Evolutionary conservation across 495 filamentous ascomycete species (phyloP), one percentile per base, ranked within the genome.

Genomic region (Xylaria palmicola): DNA sequence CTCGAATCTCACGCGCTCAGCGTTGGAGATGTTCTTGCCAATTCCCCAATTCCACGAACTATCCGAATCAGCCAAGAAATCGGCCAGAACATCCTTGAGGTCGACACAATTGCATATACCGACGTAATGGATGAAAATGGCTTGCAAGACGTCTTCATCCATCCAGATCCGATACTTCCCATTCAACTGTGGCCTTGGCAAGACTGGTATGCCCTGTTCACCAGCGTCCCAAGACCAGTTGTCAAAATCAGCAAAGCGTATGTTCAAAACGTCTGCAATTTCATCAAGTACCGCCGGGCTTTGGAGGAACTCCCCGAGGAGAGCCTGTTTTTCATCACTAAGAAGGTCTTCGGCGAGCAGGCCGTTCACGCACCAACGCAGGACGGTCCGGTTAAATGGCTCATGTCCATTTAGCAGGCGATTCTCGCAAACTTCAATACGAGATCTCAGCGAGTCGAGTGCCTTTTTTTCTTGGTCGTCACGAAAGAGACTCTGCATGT

Each of bases 121-220:
- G 27, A 90, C 79, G 55, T 84, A 86, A 51, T 90, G 84, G 29
- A 89, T 74, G 59, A 89, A 80, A 13, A 90, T 79, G 19, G 82
- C 80, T 52, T 89, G 85, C 9, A 89, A 71, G 30, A 90, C 75
- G 59, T 90, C 88, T 61, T 88, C 86, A 59, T 90, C 86, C 81
- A 87, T 85, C 72, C 79, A 85, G 15, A 90, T 78, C 0, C 83
- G 80, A 60, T 88, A 89, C 63, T 87, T 87, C 0, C 87, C 86
- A 63, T 88, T 90, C 43, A 90, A 69, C 34, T 88, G 84, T 6
- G 80, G 81, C 15, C 86, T 81, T 68, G 84, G 83, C 59, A 86
- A 80, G 0, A 90, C 68, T 0, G 78, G 78, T n/a, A 90, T 74
- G 2, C 79, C 84, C 3, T 71, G 65, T 3, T 63, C 44, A 0